Percentiles rank a stretch among this genome's conserved stretches.
These are phyloP conservation scores for Russula olivacea DNA, from an alignment of 768 basidiomycete genomes.

Conservation along the genomic window DNA sequence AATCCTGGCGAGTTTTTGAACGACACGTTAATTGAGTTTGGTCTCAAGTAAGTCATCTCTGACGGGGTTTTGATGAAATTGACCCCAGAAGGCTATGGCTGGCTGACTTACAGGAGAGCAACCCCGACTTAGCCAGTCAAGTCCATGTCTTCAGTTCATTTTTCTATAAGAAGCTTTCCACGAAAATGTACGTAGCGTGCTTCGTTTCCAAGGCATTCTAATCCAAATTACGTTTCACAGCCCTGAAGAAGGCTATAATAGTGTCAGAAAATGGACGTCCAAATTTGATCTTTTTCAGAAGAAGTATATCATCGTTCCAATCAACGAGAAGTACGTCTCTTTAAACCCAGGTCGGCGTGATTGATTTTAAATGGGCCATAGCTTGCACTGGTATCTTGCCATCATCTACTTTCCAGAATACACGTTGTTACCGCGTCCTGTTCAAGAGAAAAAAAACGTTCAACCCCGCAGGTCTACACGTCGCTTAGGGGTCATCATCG, in stretches of 20 bases:
- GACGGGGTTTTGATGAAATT: neutral
- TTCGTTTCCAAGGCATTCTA: neutral
- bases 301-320: slow-evolving; percentile 90
- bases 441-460: neutral
- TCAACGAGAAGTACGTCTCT: slow-evolving; percentile 82
- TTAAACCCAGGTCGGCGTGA: neutral
- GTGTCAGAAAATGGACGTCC: slow-evolving; percentile 90
- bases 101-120: slow-evolving; percentile 44
- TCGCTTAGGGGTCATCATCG: slow-evolving; percentile 4
- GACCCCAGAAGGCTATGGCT: slow-evolving; percentile 57
- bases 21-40: slow-evolving; percentile 95
- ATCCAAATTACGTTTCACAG: slow-evolving; percentile 29
- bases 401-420: slow-evolving; percentile 81
- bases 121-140: slow-evolving; percentile 61
- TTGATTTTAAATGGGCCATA: slow-evolving; percentile 31
- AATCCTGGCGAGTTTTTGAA: slow-evolving; percentile 84
- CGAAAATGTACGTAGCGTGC: slow-evolving; percentile 45
- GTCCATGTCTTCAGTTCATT: slow-evolving; percentile 95
- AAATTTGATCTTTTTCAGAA: slow-evolving; percentile 86
- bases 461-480: slow-evolving; percentile 21
- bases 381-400: slow-evolving; percentile 95
- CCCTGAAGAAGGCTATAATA: slow-evolving; percentile 63
- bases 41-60: slow-evolving; percentile 64
- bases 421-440: slow-evolving; percentile 46
- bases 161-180: slow-evolving; percentile 92